A percentile compares a stretch with the other conserved stretches of the same genome.
Evolutionary conservation across 2,329 filamentous ascomycete species (phyloP).

Genomic region (Raffaelea arxii): DNA sequence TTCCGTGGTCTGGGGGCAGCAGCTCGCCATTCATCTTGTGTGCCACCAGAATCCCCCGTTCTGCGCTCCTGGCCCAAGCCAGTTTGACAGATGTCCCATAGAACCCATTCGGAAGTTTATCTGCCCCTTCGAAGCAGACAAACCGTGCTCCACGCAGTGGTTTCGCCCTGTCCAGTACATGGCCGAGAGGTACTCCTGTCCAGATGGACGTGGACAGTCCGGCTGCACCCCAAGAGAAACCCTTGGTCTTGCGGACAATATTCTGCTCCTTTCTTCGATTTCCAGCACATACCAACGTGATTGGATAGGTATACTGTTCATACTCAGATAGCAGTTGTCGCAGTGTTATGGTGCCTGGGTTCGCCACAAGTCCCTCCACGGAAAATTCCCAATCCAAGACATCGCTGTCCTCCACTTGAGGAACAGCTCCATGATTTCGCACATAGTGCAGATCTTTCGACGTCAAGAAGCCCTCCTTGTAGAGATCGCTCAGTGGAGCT

Average conservation of each 20-base stretch:
- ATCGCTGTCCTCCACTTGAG: constrained; percentile 60
- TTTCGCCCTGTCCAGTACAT: constrained; percentile 58
- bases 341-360: constrained; percentile 62
- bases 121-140: constrained; percentile 85
- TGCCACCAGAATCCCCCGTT: constrained; percentile 76
- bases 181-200: constrained; percentile 69
- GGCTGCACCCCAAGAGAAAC: constrained; percentile 87
- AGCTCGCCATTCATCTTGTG: constrained; percentile 85
- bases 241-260: constrained; percentile 78
- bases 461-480: constrained; percentile 73
- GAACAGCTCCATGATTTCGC: constrained; percentile 79
- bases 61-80: constrained; percentile 78
- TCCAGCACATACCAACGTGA: constrained; percentile 85
- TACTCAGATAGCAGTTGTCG: constrained; percentile 63
- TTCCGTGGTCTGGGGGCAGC: constrained; percentile 75
- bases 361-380: constrained; percentile 74
- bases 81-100: constrained; percentile 85
- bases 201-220: constrained; percentile 81
- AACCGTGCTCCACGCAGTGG: constrained; percentile 65
- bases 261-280: constrained; percentile 93
- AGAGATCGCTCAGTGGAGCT: constrained; percentile 68
- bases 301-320: constrained; percentile 73
- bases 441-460: constrained; percentile 86
- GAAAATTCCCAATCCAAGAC: constrained; percentile 73
- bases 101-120: constrained; percentile 77